phyloP scores from a whole-genome alignment of 2,329 filamentous ascomycete genomes.

The Incumbomyces delicatus region DNA sequence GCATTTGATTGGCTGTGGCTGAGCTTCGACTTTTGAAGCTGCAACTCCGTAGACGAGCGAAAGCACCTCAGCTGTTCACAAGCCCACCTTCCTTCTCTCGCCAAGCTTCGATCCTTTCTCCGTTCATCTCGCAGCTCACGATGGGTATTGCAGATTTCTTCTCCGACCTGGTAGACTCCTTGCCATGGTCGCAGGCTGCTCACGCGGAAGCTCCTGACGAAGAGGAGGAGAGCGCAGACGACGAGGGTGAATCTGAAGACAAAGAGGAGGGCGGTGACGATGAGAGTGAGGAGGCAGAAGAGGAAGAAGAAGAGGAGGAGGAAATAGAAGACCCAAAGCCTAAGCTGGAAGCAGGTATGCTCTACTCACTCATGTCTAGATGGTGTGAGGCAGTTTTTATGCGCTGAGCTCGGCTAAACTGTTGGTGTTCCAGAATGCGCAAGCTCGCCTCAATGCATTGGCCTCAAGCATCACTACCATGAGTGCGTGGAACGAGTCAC shows the following conservation, averaged over 20 bases:
- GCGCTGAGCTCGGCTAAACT: neutral
- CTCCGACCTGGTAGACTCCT: constrained; percentile 55
- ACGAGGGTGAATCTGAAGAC: constrained; percentile 31
- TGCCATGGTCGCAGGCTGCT: constrained; percentile 45
- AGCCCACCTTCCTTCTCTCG: neutral
- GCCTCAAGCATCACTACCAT: constrained; percentile 94
- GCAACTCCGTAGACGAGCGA: neutral
- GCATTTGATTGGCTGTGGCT: no score
- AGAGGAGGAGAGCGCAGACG: constrained; percentile 43
- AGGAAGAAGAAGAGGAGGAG: constrained; percentile 61
- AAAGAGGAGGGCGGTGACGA: constrained; percentile 26
- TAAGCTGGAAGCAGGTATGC: constrained; percentile 82
- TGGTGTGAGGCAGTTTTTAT: neutral
- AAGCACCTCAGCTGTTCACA: neutral
- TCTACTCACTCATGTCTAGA: constrained; percentile 1
- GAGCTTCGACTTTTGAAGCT: neutral
- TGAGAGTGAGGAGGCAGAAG: constrained; percentile 45
- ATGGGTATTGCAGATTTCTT: constrained; percentile 59
- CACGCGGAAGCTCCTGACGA: constrained; percentile 50
- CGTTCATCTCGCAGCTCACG: constrained; percentile 21
- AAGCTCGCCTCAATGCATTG: constrained; percentile 73
- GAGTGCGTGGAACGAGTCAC: constrained; percentile 95
- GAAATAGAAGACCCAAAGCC: constrained; percentile 81
- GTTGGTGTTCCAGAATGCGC: constrained; percentile 62
- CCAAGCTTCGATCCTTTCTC: neutral